These are phyloP conservation scores for Geranium rotundifolium DNA, from an alignment of 345 rosid species.

Conservation along the genomic window DNA sequence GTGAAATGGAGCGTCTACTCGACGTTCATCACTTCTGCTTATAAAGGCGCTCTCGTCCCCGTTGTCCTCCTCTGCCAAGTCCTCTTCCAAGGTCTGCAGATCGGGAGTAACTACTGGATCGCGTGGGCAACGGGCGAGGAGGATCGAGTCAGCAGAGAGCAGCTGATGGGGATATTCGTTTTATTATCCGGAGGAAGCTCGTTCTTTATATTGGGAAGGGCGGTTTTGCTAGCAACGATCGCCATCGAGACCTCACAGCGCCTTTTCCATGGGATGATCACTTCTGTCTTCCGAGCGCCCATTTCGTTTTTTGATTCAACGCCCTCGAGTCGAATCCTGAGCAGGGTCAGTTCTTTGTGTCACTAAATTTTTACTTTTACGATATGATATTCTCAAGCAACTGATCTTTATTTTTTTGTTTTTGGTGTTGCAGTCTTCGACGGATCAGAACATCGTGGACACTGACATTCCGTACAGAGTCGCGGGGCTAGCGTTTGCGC, in stretches of 20 bases:
- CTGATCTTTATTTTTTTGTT: background rate
- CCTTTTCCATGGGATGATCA: slow-evolving; percentile 48
- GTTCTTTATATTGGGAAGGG: slow-evolving; percentile 52
- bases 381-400: background rate
- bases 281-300: slow-evolving; percentile 49
- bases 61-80: slow-evolving; percentile 39
- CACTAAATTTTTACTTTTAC: background rate
- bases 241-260: slow-evolving; percentile 51
- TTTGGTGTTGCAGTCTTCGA: slow-evolving; percentile 39
- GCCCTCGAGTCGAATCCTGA: slow-evolving; percentile 57
- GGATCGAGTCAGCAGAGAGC: slow-evolving; percentile 16
- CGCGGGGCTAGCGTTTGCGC: slow-evolving; percentile 68
- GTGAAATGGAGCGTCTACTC: slow-evolving; percentile 62
- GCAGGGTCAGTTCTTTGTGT: slow-evolving; percentile 31
- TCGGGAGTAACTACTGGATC: slow-evolving; percentile 68
- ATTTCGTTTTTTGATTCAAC: slow-evolving; percentile 60
- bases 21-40: slow-evolving; percentile 36
- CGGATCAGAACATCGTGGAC: slow-evolving; percentile 65
- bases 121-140: slow-evolving; percentile 53
- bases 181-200: slow-evolving; percentile 59
- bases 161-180: slow-evolving; percentile 38
- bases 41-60: slow-evolving; percentile 39
- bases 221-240: slow-evolving; percentile 44
- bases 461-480: slow-evolving; percentile 67
- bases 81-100: slow-evolving; percentile 56